Base-by-base conservation (phyloP, 2,329 filamentous ascomycete genomes). In the Neonectria hederae region DNA sequence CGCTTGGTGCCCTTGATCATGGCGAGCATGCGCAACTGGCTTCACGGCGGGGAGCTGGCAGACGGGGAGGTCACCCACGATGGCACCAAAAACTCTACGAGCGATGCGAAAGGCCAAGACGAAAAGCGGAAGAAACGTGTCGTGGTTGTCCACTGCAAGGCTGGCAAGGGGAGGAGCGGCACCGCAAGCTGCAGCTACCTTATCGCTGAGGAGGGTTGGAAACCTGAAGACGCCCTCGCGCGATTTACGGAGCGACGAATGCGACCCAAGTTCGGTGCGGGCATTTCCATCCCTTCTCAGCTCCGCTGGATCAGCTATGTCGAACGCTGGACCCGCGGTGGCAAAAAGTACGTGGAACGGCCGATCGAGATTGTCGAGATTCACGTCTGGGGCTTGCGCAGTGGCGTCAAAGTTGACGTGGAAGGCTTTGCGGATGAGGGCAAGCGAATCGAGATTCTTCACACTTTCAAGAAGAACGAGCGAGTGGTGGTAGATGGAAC, bases 141-240 rank as follows among this genome's bases (percentile, higher is more conserved):
- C 0, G 91, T 91, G 0, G 94, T 98, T 7, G 93, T 98, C 8
- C 96, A 99, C 79, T 98, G 96, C 83, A 98, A 98, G 77, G 96
- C 96, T 1, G 96, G 96, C 3, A 99, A 99, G 79, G 96, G 96
- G 1, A 86, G 96, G 54, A 97, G 93, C 69, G 96, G 96, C 4
- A 97, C 93, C 0, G 89, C 93, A 72, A 90, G 91, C 30, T 97
- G 93, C 79, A 92, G 91, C 71, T 98, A 97, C 76, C 83, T 99
- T 62, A 96, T 99, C 72, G 90, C 92, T 8, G 92, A 98, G 76
- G 92, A 96, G 74, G 86, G 85, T 0, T 88, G 86, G 86, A 82
- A 78, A 22, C 76, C 82, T 0, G 81, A 86, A 64, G 79, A 87
- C 56, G 86, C 87, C 1, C 80, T 88, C 8, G 81, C 80, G 1